These are phyloP conservation scores for Citrus glauca DNA, from an alignment of 345 rosid species.

Conservation along the genomic window DNA sequence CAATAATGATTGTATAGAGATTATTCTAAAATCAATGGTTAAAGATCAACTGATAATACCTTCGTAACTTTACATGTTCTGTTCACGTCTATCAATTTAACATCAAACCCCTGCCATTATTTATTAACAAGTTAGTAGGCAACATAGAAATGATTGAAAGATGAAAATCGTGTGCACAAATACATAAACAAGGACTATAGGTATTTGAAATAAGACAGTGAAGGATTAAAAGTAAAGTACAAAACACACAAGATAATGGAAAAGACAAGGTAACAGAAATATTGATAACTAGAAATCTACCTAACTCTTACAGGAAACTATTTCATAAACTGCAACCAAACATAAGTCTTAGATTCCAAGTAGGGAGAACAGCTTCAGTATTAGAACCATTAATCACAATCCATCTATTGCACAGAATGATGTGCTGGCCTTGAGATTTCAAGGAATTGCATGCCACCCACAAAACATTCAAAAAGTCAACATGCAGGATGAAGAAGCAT, in stretches of 20 bases:
- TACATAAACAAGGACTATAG: not conserved
- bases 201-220: not conserved
- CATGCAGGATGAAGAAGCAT: not conserved
- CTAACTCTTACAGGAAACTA: not conserved
- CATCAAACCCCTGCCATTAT: constrained; percentile 85
- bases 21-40: not conserved
- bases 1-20: constrained; percentile 5
- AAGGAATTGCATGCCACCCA: not conserved
- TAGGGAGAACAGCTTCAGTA: not conserved
- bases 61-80: constrained; percentile 91
- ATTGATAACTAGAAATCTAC: not conserved
- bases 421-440: not conserved
- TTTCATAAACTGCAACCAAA: not conserved
- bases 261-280: not conserved
- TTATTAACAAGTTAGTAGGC: constrained; percentile 3
- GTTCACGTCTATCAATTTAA: constrained; percentile 75
- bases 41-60: constrained; percentile 38
- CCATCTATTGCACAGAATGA: not conserved
- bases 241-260: not conserved
- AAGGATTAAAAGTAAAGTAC: not conserved
- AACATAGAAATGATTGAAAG: not conserved
- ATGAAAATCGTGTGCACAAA: not conserved
- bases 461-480: not conserved
- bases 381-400: not conserved
- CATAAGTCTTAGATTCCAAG: not conserved